Percentiles rank a stretch among this genome's conserved stretches.
Evolutionary conservation across 163 green algal genomes (phyloP).

Genomic region (Coccomyxa subellipsoidea): DNA sequence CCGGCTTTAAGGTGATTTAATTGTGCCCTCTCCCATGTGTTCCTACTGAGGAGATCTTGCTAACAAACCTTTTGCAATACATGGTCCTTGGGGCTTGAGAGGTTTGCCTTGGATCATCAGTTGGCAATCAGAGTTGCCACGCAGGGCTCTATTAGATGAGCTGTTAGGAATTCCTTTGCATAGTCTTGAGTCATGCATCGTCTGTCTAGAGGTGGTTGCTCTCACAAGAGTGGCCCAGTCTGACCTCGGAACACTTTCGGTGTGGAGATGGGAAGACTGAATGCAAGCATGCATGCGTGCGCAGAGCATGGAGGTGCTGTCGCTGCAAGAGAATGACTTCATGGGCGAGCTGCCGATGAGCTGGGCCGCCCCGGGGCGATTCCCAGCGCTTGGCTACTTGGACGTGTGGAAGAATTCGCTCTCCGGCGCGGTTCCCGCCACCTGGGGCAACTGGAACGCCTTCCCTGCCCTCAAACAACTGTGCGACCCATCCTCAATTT

Average conservation of each 20-base stretch:
- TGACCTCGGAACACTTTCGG: too few relatives aligned
- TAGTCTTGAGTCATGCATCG: too few relatives aligned
- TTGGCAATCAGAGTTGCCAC: too few relatives aligned
- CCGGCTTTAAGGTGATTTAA: not conserved
- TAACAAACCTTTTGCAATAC: too few relatives aligned
- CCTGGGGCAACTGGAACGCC: not conserved
- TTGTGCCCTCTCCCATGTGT: not conserved
- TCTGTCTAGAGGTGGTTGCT: too few relatives aligned
- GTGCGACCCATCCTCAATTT: not conserved
- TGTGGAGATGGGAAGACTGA: not conserved
- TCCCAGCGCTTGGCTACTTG: constrained; percentile 12
- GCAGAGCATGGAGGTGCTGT: constrained; percentile 15
- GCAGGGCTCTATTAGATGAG: too few relatives aligned
- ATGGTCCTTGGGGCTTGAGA: too few relatives aligned
- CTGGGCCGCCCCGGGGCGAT: constrained; percentile 9
- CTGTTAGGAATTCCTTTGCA: too few relatives aligned
- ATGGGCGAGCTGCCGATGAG: constrained; percentile 15
- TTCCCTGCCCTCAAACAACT: not conserved
- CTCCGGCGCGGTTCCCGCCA: constrained; percentile 14
- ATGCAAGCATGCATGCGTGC: not conserved
- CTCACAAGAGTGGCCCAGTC: too few relatives aligned
- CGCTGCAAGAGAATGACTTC: constrained; percentile 28
- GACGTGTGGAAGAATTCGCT: constrained; percentile 25
- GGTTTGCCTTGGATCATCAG: too few relatives aligned
- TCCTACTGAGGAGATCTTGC: too few relatives aligned